Conservation (phyloP, 2,329 filamentous ascomycete genomes). For the Dactylellina sp. region DNA sequence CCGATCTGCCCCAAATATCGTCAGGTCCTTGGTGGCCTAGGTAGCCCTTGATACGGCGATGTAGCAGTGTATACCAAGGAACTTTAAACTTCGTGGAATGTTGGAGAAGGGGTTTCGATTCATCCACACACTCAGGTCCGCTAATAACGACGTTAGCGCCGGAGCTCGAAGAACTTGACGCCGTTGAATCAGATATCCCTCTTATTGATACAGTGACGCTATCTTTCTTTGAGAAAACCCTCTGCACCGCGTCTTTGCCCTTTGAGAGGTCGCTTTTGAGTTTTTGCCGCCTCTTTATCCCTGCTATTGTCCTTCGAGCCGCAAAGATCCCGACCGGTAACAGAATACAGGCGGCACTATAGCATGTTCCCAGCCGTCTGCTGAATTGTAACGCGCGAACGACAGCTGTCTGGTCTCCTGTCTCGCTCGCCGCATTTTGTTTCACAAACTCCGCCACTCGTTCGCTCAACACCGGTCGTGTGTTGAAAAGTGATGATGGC, state of each 20-base stretch:
- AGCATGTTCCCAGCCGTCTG: slow-evolving; percentile 37
- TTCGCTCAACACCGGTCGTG: slow-evolving; percentile 32
- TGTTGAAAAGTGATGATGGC: slow-evolving; percentile 49
- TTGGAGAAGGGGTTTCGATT: slow-evolving; percentile 38
- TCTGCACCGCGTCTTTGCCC: not conserved
- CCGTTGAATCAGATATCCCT: slow-evolving; percentile 10
- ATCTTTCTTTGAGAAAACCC: not conserved
- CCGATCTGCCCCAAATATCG: slow-evolving; percentile 25
- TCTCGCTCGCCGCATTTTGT: slow-evolving; percentile 10
- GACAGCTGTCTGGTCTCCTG: slow-evolving; percentile 22
- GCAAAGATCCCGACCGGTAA: slow-evolving; percentile 41
- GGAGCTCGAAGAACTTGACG: slow-evolving; percentile 30
- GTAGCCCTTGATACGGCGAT: slow-evolving; percentile 44
- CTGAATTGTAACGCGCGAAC: slow-evolving; percentile 36
- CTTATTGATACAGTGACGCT: slow-evolving; percentile 2
- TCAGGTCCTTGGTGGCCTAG: slow-evolving; percentile 49
- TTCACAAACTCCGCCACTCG: slow-evolving; percentile 47
- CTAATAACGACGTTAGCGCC: not conserved
- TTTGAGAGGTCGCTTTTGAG: slow-evolving; percentile 2
- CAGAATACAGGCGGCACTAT: slow-evolving; percentile 36
- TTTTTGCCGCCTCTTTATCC: slow-evolving; percentile 19
- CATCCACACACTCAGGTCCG: slow-evolving; percentile 16
- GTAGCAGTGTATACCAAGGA: slow-evolving; percentile 40
- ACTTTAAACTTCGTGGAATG: slow-evolving; percentile 17
- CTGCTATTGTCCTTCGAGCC: slow-evolving; percentile 22